phyloP scores from a whole-genome alignment of 805 yeast genomes.

The Metschnikowia similis region DNA sequence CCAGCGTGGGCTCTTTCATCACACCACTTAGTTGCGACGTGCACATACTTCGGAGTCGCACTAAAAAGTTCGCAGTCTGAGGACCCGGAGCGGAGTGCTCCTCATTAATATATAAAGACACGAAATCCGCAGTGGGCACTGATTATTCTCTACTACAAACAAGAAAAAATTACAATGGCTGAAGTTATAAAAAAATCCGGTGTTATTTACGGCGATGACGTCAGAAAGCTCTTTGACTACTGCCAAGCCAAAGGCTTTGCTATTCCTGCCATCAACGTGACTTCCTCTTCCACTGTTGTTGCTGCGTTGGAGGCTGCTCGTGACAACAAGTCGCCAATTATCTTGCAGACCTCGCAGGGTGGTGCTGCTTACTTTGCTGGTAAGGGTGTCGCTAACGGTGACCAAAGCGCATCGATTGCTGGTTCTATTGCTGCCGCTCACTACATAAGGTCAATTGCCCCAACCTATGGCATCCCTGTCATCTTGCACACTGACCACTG shows the following conservation, averaged over 20 bases:
- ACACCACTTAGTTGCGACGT: conserved; percentile 4
- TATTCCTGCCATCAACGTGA: conserved; percentile 97
- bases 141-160: conserved; percentile 1
- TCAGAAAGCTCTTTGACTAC: conserved; percentile 77
- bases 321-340: conserved; percentile 75
- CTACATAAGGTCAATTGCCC: conserved; percentile 95
- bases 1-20: neutral
- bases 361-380: conserved; percentile 99
- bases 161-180: conserved; percentile 13
- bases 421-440: conserved; percentile 98
- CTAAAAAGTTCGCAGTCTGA: conserved; percentile 6
- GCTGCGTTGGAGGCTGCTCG: conserved; percentile 48
- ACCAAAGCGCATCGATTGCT: conserved; percentile 90
- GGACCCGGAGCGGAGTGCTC: conserved; percentile 22
- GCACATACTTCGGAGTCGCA: conserved; percentile 2
- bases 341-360: conserved; percentile 96
- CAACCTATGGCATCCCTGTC: conserved; percentile 94
- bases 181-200: conserved; percentile 71
- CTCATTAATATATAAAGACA: conserved; percentile 12
- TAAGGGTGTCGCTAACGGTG: conserved; percentile 92
- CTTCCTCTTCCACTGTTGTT: conserved; percentile 90
- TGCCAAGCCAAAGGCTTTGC: conserved; percentile 93
- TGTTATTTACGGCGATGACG: conserved; percentile 99
- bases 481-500: conserved; percentile 98
- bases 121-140: neutral